phyloP scores from a whole-genome alignment of 2,329 filamentous ascomycete genomes.

The Aspergillus fructus region DNA sequence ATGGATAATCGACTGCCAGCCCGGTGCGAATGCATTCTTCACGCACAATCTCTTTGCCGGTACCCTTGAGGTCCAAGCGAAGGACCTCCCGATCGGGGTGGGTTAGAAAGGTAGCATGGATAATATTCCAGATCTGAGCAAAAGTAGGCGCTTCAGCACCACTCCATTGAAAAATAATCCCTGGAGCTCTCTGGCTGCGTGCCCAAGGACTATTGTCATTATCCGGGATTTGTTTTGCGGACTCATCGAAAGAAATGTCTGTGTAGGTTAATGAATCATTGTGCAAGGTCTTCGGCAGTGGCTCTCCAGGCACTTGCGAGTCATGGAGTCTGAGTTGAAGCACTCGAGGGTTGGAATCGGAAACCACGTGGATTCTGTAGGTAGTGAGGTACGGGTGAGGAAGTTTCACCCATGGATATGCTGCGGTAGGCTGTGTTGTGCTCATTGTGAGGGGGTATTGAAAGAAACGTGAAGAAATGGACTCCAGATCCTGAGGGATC shows the following conservation, averaged over 20 bases:
- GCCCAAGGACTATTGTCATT: slow-evolving; percentile 43
- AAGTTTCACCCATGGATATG: slow-evolving; percentile 44
- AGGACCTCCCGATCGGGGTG: slow-evolving; percentile 34
- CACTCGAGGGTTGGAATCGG: slow-evolving; percentile 26
- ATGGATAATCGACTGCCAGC: slow-evolving; percentile 25
- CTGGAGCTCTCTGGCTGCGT: slow-evolving; percentile 30
- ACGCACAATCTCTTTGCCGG: slow-evolving; percentile 38
- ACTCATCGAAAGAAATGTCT: slow-evolving; percentile 29
- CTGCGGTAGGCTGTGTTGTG: not conserved
- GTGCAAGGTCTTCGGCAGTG: slow-evolving; percentile 41
- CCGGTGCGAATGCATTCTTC: slow-evolving; percentile 41
- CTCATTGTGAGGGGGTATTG: slow-evolving; percentile 2
- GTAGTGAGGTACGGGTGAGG: slow-evolving; percentile 49
- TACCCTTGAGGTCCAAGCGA: slow-evolving; percentile 33
- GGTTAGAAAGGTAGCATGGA: slow-evolving; percentile 37
- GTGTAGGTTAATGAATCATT: slow-evolving; percentile 38
- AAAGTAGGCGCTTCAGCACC: slow-evolving; percentile 29
- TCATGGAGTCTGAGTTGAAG: slow-evolving; percentile 36
- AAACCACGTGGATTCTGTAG: slow-evolving; percentile 38
- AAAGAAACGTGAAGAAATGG: not conserved
- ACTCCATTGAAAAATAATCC: slow-evolving; percentile 35
- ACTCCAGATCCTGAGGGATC: not conserved
- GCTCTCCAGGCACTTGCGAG: slow-evolving; percentile 27
- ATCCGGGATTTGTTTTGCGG: slow-evolving; percentile 27
- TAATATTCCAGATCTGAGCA: slow-evolving; percentile 40